Percentiles rank a stretch among this genome's conserved stretches.
phyloP scores from a whole-genome alignment of 768 basidiomycete species.

The Xerocomellus dryophilus region DNA sequence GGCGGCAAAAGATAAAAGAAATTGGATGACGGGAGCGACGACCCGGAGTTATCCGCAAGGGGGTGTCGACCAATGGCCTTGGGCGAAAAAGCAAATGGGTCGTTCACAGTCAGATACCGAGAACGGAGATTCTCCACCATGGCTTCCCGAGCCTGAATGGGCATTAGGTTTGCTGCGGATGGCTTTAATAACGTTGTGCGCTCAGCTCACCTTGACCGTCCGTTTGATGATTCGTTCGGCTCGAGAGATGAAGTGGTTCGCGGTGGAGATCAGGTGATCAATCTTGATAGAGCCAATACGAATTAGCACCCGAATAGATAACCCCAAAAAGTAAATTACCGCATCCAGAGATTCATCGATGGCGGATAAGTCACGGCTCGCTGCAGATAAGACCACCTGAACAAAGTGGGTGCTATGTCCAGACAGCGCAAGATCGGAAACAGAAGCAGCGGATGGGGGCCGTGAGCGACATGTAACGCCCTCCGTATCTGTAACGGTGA shows the following conservation, averaged over 20 bases:
- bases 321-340: constrained; percentile 38
- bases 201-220: constrained; percentile 48
- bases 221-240: constrained; percentile 55
- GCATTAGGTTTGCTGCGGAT: constrained; percentile 3
- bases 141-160: constrained; percentile 46
- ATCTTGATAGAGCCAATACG: constrained; percentile 36
- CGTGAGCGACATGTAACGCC: constrained; percentile 19
- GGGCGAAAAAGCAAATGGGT: constrained; percentile 23
- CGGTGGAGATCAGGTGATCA: constrained; percentile 52
- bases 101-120: constrained; percentile 21
- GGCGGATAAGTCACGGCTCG: constrained; percentile 52
- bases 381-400: constrained; percentile 49
- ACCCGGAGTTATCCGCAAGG: background rate
- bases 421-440: constrained; percentile 21
- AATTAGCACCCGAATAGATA: constrained; percentile 6
- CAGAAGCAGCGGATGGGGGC: background rate
- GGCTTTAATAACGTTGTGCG: background rate
- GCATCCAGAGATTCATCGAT: constrained; percentile 53
- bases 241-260: constrained; percentile 54
- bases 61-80: background rate
- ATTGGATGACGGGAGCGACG: constrained; percentile 4
- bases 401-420: constrained; percentile 42
- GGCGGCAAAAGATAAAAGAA: constrained; percentile 25
- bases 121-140: constrained; percentile 45
- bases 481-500: constrained; percentile 25